Conservation (phyloP, 768 basidiomycete genomes). For the Leccinum fibrillosum region DNA sequence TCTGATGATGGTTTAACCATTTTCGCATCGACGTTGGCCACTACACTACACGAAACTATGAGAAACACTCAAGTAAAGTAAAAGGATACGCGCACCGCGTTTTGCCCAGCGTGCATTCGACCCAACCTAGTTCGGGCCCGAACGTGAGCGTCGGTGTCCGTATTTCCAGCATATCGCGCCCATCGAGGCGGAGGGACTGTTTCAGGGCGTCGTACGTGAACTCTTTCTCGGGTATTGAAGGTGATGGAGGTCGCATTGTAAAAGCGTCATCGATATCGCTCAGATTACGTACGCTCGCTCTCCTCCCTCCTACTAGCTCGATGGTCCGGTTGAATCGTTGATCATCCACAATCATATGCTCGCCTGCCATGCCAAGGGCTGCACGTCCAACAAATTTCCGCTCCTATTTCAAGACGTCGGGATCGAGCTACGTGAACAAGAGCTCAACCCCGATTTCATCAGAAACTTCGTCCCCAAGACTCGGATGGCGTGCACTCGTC, state of each 20-base stretch:
- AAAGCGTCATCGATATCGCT: not conserved
- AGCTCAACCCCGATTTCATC: constrained; percentile 88
- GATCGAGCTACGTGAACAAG: constrained; percentile 78
- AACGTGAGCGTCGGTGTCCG: constrained; percentile 59
- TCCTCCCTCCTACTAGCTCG: no score
- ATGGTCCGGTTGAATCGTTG: no score
- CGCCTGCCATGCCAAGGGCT: constrained; percentile 31
- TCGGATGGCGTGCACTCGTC: constrained; percentile 90
- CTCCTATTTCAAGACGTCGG: constrained; percentile 73
- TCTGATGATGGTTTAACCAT: constrained; percentile 91
- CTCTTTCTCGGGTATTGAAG: no score
- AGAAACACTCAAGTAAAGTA: not conserved
- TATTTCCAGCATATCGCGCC: constrained; percentile 59
- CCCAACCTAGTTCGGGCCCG: no score
- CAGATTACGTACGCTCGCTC: constrained; percentile 7
- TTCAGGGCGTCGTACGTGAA: constrained; percentile 79
- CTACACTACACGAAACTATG: constrained; percentile 50
- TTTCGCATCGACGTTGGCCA: constrained; percentile 83
- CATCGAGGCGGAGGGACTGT: constrained; percentile 53
- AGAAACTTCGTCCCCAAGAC: constrained; percentile 76
- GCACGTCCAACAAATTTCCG: constrained; percentile 72
- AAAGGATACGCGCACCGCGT: no score
- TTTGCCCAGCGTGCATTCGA: no score
- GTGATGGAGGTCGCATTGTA: constrained; percentile 70
- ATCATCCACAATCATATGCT: no score